Evolutionary conservation across 495 filamentous ascomycete genomes (phyloP), one percentile per base, ranked within the genome.

Genomic region (Trichoderma asperelloides): DNA sequence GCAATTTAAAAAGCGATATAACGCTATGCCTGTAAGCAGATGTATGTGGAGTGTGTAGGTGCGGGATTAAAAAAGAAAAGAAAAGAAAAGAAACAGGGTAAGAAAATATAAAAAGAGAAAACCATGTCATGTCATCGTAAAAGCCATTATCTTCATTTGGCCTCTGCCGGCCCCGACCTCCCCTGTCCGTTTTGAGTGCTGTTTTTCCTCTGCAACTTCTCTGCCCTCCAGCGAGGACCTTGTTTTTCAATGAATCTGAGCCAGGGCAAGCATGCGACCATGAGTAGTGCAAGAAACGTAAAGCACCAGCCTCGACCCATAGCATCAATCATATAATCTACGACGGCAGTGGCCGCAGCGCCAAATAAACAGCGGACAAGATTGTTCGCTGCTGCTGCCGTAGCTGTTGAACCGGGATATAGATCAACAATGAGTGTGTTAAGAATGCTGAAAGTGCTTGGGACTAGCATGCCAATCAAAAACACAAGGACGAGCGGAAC

Each of bases 401-500:
- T 80, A 0, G 80, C 80, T 0, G 82, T 81, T 0, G 76, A 76
- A 21, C 76, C 69, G 0, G 81, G 79, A 55, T 81, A 78, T 25
- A 81, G 64, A 40, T 85, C 81, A 2, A 84, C 77, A 2, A 84
- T 70, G 11, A 81, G 74, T 40, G 75, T 82, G 67, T 80, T 80
- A 33, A 82, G 72, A 27, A 82, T 76, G 45, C 75, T 83, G 67
- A 86, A 87, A 2, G 81, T 78, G 1, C 80, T 83, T 0, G 85
- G 85, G 18, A 86, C 77, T 63, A 74, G 78, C 47, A 83, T 71
- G 1, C 83, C 83, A 47, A 85, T 78, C 63, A 88, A 70, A 68
- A 87, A 88, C 0, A 82, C 77, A 6, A 89, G 68, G 0, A 88
- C 76, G 0, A 89, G 73, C 0, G 83, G 84, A 0, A 79, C 82